A percentile compares a stretch with the other conserved stretches of the same genome.
Evolutionary conservation across 1,284 basidiomycete genomes (phyloP).

Genomic region (Cutaneotrichosporon spelunceum): DNA sequence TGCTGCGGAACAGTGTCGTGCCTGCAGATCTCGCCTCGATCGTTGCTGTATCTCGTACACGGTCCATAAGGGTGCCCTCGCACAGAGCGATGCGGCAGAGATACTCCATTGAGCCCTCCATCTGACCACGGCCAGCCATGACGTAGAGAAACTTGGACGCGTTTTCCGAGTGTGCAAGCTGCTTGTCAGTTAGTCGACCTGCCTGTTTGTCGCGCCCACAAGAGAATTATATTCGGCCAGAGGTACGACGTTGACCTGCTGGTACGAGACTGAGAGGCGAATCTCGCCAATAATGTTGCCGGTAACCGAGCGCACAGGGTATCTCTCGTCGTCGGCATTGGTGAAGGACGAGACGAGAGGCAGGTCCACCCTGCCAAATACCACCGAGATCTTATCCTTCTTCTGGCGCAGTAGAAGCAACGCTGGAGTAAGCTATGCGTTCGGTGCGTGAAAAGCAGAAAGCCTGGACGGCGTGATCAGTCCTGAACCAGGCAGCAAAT

Average conservation of each 20-base stretch:
- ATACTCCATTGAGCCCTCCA: conserved; percentile 23
- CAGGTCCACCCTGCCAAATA: conserved; percentile 30
- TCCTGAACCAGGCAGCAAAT: neutral
- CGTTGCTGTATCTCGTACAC: conserved; percentile 18
- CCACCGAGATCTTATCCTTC: conserved; percentile 14
- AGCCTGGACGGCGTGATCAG: neutral
- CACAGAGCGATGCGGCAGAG: conserved; percentile 25
- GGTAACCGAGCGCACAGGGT: conserved; percentile 26
- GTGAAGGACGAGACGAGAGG: conserved; percentile 27
- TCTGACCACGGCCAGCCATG: conserved; percentile 17
- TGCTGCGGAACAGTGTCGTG: conserved; percentile 34
- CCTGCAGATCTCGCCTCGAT: conserved; percentile 23
- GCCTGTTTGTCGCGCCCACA: conserved; percentile 2
- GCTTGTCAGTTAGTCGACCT: neutral
- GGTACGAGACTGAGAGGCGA: conserved; percentile 28
- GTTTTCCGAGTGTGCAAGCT: neutral
- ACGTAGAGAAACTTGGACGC: conserved; percentile 21
- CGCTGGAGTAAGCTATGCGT: neutral
- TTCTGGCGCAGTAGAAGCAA: conserved; percentile 14
- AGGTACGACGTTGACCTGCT: conserved; percentile 24
- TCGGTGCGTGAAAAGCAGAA: neutral
- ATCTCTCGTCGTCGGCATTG: conserved; percentile 32
- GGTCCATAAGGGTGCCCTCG: conserved; percentile 22
- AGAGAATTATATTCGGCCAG: conserved; percentile 17
- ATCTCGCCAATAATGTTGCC: conserved; percentile 35